Conservation (phyloP, 495 filamentous ascomycete genomes). For the Penicillium dipodomyicola region DNA sequence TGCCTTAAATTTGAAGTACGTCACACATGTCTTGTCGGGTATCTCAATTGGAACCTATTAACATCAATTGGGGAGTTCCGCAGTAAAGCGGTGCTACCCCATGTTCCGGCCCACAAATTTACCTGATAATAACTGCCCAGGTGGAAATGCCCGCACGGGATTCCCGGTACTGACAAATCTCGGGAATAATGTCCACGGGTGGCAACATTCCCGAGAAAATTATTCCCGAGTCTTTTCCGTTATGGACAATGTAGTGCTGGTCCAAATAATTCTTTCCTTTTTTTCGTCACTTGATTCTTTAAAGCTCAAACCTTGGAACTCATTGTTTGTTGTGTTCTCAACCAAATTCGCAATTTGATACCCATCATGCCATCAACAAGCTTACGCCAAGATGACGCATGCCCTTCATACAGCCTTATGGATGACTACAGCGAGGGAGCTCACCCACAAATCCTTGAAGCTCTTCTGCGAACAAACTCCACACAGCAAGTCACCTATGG, state of each 20-base stretch:
- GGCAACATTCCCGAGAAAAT: constrained; percentile 24
- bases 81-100: not conserved
- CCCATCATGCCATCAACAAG: constrained; percentile 28
- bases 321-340: constrained; percentile 1
- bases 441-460: constrained; percentile 43
- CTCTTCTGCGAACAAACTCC: constrained; percentile 38
- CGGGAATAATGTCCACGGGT: constrained; percentile 33
- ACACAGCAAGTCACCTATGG: constrained; percentile 44
- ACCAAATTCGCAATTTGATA: not conserved
- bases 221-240: constrained; percentile 15
- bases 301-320: constrained; percentile 4
- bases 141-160: not conserved
- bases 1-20: not conserved
- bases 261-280: not conserved
- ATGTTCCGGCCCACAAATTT: constrained; percentile 3
- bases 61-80: not conserved
- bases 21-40: not conserved
- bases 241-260: not conserved
- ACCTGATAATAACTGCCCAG: constrained; percentile 5
- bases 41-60: not conserved
- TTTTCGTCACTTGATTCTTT: not conserved
- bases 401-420: constrained; percentile 41
- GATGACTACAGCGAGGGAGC: constrained; percentile 50
- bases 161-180: constrained; percentile 12
- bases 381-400: constrained; percentile 31